Evolutionary conservation across 177 flowering plant species (phyloP).

Genomic region (Vitis hybrid): DNA sequence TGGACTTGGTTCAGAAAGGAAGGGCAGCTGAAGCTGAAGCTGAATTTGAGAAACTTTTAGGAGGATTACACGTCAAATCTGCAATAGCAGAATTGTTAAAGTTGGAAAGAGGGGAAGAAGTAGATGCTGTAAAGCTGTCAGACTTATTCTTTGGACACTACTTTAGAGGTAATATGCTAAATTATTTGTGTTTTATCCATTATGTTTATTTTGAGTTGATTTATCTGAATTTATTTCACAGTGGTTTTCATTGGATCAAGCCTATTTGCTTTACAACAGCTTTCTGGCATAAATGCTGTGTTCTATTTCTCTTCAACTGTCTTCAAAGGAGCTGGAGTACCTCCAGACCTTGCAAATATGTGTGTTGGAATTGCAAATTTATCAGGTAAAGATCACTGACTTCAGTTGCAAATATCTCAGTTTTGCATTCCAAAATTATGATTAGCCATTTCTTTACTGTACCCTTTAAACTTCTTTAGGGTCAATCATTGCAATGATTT

Average conservation of each 20-base stretch:
- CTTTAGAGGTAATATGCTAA: conserved; percentile 34
- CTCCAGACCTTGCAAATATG: conserved; percentile 68
- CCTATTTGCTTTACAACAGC: conserved; percentile 89
- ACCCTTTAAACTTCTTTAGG: conserved; percentile 37
- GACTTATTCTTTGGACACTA: conserved; percentile 73
- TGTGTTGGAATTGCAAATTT: conserved; percentile 74
- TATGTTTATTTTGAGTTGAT: no score
- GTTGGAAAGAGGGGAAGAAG: conserved; percentile 65
- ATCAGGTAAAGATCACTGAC: conserved; percentile 35
- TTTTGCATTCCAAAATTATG: not conserved
- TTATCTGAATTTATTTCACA: conserved; percentile 47
- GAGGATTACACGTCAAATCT: conserved; percentile 61
- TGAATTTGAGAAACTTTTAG: conserved; percentile 70
- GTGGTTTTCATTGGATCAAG: conserved; percentile 87
- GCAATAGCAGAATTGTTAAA: conserved; percentile 75
- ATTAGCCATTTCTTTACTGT: not conserved
- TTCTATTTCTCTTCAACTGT: conserved; percentile 92
- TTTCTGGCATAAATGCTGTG: conserved; percentile 95
- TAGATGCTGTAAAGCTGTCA: conserved; percentile 47
- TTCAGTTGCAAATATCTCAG: not conserved
- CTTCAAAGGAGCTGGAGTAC: conserved; percentile 76
- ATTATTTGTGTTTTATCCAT: no score
- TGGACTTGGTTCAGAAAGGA: conserved; percentile 52
- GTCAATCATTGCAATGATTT: conserved; percentile 64
- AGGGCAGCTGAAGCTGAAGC: conserved; percentile 72